Percentiles rank a stretch among this genome's conserved stretches.
Evolutionary conservation across 257 asterid species (phyloP).

Genomic region (Solanum etuberosum): DNA sequence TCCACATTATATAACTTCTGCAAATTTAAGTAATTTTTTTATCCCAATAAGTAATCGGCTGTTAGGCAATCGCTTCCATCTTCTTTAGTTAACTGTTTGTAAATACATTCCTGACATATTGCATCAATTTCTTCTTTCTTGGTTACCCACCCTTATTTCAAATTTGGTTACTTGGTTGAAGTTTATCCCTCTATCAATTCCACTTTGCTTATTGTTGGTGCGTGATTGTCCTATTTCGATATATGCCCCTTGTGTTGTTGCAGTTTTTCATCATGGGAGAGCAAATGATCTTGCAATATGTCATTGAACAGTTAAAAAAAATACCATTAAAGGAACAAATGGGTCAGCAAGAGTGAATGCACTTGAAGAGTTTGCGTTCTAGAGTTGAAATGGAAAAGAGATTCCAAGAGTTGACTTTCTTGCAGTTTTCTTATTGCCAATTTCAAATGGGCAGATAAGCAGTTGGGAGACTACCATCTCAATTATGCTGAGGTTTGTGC

Average conservation of each 20-base stretch:
- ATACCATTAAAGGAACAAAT: conserved; percentile 90
- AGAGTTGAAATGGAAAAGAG: conserved; percentile 65
- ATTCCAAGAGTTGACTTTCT: conserved; percentile 59
- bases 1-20: background rate
- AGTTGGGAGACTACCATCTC: conserved; percentile 73
- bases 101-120: background rate
- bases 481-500: conserved; percentile 67
- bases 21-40: background rate
- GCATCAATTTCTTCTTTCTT: background rate
- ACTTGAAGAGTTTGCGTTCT: conserved; percentile 77
- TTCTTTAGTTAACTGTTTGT: background rate
- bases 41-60: background rate
- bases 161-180: background rate
- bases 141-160: background rate
- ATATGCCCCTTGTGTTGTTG: conserved; percentile 4
- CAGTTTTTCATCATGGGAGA: conserved; percentile 90
- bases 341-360: conserved; percentile 84
- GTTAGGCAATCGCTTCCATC: background rate
- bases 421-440: conserved; percentile 72
- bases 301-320: conserved; percentile 76
- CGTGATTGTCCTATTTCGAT: background rate
- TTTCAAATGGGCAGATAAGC: conserved; percentile 91
- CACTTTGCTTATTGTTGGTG: background rate
- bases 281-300: conserved; percentile 61
- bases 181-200: background rate